These are phyloP conservation scores for Firmiana major DNA, from an alignment of 345 rosid genomes.

Conservation along the genomic window DNA sequence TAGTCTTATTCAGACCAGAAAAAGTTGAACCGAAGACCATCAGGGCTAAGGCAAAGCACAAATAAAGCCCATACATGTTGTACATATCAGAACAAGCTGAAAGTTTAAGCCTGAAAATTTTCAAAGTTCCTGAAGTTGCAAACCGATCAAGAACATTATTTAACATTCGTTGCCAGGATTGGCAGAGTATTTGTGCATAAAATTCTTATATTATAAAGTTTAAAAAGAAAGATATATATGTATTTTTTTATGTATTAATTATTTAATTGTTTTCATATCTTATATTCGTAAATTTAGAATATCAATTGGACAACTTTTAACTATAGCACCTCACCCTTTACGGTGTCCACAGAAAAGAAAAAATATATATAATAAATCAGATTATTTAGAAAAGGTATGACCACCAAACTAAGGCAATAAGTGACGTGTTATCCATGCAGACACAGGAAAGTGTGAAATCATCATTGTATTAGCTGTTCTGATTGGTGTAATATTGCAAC, in stretches of 20 bases:
- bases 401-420: not conserved
- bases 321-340: too few species aligned
- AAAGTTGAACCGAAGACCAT: not conserved
- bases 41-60: not conserved
- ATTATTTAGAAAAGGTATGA: not conserved
- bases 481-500: not conserved
- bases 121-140: not conserved
- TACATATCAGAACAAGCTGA: not conserved
- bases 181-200: not conserved
- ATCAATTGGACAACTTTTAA: too few species aligned
- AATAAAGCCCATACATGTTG: not conserved
- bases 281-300: too few species aligned
- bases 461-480: not conserved
- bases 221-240: too few species aligned
- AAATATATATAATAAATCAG: not conserved
- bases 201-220: too few species aligned
- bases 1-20: not conserved
- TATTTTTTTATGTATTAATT: too few species aligned
- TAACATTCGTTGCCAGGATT: not conserved
- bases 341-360: not conserved
- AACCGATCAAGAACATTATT: not conserved
- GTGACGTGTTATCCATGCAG: slow-evolving; percentile 12
- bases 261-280: too few species aligned
- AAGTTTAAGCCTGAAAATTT: not conserved
- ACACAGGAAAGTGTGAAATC: not conserved